These are phyloP conservation scores for Angomonas deanei DNA, from an alignment of 208 protist species.

Conservation along the genomic window DNA sequence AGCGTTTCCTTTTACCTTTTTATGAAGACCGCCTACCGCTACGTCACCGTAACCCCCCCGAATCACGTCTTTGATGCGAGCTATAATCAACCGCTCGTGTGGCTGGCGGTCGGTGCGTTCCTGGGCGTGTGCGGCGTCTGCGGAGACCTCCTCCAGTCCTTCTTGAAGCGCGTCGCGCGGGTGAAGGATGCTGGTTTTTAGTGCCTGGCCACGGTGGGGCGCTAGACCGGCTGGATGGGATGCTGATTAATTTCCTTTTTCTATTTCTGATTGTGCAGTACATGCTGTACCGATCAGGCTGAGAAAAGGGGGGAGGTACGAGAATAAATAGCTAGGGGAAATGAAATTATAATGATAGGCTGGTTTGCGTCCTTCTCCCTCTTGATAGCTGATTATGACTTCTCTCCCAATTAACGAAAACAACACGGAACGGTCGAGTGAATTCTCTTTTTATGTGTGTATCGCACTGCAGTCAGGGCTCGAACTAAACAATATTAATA, in stretches of 20 bases:
- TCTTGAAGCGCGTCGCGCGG: slow-evolving; percentile 77
- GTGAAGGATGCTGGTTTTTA: slow-evolving; percentile 86
- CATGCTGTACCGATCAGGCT: slow-evolving; percentile 12
- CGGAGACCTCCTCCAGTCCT: slow-evolving; percentile 85
- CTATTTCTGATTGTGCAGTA: slow-evolving; percentile 51
- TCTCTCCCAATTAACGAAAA: no score
- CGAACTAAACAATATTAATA: no score
- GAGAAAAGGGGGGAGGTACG: no score
- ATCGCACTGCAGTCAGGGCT: no score
- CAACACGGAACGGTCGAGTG: no score
- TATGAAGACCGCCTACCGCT: slow-evolving; percentile 10
- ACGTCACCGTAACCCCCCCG: slow-evolving; percentile 14
- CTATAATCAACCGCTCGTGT: slow-evolving; percentile 33
- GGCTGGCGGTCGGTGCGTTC: slow-evolving; percentile 45
- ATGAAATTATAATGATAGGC: no score
- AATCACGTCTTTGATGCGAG: slow-evolving; percentile 18
- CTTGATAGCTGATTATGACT: no score
- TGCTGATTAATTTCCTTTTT: slow-evolving; percentile 71
- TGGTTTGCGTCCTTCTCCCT: no score
- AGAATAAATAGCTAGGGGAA: no score
- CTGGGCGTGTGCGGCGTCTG: slow-evolving; percentile 71
- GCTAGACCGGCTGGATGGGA: slow-evolving; percentile 85
- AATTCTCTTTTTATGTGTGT: no score
- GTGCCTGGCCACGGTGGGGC: slow-evolving; percentile 88
- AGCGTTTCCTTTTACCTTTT: slow-evolving; percentile 40